Conservation (phyloP, 495 filamentous ascomycete genomes). For the Pseudomonodictys pantanalensis region DNA sequence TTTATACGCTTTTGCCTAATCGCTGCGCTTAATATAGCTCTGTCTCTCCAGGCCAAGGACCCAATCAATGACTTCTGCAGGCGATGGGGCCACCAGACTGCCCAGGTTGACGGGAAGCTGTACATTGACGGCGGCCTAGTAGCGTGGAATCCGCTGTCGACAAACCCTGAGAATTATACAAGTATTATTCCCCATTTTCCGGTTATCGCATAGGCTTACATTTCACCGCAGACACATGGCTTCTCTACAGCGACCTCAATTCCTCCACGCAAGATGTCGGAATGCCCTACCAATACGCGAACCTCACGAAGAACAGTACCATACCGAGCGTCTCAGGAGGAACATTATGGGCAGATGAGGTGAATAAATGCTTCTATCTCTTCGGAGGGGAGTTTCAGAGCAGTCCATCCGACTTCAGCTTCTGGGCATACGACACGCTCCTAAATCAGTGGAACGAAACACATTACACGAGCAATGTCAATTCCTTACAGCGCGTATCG, state of each 20-base stretch:
- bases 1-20: conserved; percentile 20
- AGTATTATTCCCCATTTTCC: conserved; percentile 34
- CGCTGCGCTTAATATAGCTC: conserved; percentile 25
- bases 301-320: conserved; percentile 49
- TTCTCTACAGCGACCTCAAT: conserved; percentile 52
- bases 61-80: conserved; percentile 52
- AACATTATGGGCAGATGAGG: conserved; percentile 50
- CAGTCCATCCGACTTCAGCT: conserved; percentile 39
- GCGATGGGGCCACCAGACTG: conserved; percentile 51
- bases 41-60: conserved; percentile 36
- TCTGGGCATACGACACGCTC: conserved; percentile 49
- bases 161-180: conserved; percentile 49
- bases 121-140: conserved; percentile 57
- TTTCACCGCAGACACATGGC: conserved; percentile 40
- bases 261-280: conserved; percentile 36
- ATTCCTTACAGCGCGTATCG: conserved; percentile 36
- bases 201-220: neutral
- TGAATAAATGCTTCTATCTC: conserved; percentile 54
- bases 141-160: conserved; percentile 47
- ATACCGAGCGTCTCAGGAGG: conserved; percentile 49
- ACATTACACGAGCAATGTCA: conserved; percentile 17
- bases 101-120: conserved; percentile 49
- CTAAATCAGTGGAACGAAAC: conserved; percentile 47
- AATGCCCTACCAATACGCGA: conserved; percentile 52
- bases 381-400: conserved; percentile 52